Evolutionary conservation across 2,329 filamentous ascomycete genomes (phyloP), one percentile per base, ranked within the genome.

Genomic region (Nannizziopsis barbatae): DNA sequence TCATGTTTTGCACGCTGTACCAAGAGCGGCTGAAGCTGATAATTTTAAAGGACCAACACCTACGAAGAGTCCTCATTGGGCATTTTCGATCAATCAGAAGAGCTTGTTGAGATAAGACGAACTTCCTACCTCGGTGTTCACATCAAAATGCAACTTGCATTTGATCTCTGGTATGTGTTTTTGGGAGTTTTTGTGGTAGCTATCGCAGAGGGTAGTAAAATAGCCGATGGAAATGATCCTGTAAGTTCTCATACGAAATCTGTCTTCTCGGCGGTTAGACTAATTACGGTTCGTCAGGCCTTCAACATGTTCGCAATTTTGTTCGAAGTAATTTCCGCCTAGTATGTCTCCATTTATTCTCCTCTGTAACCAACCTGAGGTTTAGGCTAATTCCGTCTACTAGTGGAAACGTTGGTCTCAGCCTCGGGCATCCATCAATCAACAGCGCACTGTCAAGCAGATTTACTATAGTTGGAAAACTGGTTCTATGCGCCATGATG

Each of bases 21-120:
- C 2, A 30, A 30, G 9, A 11, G 38, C 11, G 42, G 7, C 15
- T n/a, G 10, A 33, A 38, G 18, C 30, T 31, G 38, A 20, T 33
- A 11, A 39, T 20, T 33, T 14, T 39, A 15, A 30, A 53, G 51
- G 20, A 53, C 80, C 30, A 85, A 85, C 58, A 76, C 80, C 4
- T 85, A 85, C 57, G 81, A 85, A 57, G 80, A 85, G 56, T 70
- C 75, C 2, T 77, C 76, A 0, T 66, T 84, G 0, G 80, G 80
- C 0, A 65, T 78, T 14, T 79, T 75, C 56, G 62, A 65, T 9
- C 61, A 44, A 15, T 30, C 45, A 5, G 49, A 53, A 31, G 48
- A 53, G 17, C 35, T 53, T 10, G 56, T 63, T 17, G 60, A 64
- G 42, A 52, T 42, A 5, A 50, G 58, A n/a, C 47, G 57, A 2